These are phyloP conservation scores for Rhodotorula toruloides DNA, from an alignment of 768 basidiomycete genomes.

Conservation along the genomic window DNA sequence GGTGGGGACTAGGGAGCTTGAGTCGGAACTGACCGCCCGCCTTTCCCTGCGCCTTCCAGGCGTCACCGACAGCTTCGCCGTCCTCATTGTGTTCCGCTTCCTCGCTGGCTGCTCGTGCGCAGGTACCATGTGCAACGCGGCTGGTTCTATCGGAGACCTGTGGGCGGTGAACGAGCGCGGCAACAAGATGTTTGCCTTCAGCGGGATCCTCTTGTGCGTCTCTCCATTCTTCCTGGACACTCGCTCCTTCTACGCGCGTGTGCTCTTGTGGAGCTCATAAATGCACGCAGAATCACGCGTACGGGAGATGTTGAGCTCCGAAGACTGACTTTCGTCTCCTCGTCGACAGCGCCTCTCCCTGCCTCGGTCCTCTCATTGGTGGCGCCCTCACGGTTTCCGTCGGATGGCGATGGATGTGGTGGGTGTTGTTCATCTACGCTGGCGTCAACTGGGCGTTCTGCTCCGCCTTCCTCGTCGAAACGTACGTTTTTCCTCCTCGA, in stretches of 20 bases:
- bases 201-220: slow-evolving; percentile 41
- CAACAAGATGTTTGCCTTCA: slow-evolving; percentile 45
- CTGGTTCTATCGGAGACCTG: background rate
- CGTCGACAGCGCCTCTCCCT: background rate
- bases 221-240: background rate
- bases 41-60: no score
- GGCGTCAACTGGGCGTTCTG: slow-evolving; percentile 41
- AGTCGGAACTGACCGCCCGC: no score
- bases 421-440: slow-evolving; percentile 17
- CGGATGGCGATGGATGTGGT: slow-evolving; percentile 63
- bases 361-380: slow-evolving; percentile 60
- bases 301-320: no score
- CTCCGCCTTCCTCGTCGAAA: slow-evolving; percentile 57
- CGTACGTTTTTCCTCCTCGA: slow-evolving; percentile 38
- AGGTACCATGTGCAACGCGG: background rate
- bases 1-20: no score
- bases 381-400: slow-evolving; percentile 54
- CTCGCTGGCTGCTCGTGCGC: slow-evolving; percentile 27
- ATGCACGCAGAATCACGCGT: no score
- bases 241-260: no score
- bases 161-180: slow-evolving; percentile 45
- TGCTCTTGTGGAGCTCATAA: no score
- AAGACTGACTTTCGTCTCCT: no score
- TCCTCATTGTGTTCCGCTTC: slow-evolving; percentile 44
- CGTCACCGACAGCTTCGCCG: slow-evolving; percentile 39